Conservation (phyloP, 2,329 filamentous ascomycete genomes). For the Aspergillus melleus region DNA sequence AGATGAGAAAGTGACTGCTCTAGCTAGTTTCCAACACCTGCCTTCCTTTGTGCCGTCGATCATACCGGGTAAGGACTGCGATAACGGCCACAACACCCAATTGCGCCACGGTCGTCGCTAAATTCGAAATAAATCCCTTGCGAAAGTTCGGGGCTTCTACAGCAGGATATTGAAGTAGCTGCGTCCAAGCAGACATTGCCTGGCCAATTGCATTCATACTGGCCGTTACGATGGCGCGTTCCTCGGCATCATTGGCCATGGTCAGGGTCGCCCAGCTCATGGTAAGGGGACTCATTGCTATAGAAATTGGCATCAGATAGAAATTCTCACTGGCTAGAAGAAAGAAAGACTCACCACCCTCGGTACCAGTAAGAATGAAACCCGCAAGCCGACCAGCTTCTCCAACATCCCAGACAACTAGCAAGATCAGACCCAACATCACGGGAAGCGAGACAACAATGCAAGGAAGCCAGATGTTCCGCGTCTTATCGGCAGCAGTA, state of each 20-base stretch:
- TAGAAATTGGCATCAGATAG: conserved; percentile 15
- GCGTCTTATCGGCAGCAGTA: background rate
- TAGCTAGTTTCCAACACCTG: background rate
- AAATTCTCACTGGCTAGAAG: background rate
- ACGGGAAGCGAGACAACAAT: background rate
- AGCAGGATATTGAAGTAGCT: conserved; percentile 43
- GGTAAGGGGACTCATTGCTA: conserved; percentile 31
- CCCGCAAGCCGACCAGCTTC: background rate
- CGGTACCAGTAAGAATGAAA: background rate
- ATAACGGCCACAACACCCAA: background rate
- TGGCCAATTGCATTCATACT: conserved; percentile 49
- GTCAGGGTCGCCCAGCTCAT: conserved; percentile 44
- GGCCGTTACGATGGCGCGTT: conserved; percentile 43
- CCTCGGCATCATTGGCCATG: conserved; percentile 43
- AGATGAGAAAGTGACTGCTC: background rate
- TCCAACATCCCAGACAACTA: background rate
- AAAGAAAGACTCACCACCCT: background rate
- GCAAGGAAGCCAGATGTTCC: background rate
- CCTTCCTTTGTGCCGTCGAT: background rate
- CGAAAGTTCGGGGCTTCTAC: conserved; percentile 36
- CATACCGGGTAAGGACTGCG: background rate
- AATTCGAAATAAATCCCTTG: background rate
- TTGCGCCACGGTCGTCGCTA: background rate
- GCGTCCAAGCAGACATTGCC: conserved; percentile 42
- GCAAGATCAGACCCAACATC: background rate